These are phyloP conservation scores for Pisolithus microcarpus DNA, from an alignment of 768 basidiomycete species.

Conservation along the genomic window DNA sequence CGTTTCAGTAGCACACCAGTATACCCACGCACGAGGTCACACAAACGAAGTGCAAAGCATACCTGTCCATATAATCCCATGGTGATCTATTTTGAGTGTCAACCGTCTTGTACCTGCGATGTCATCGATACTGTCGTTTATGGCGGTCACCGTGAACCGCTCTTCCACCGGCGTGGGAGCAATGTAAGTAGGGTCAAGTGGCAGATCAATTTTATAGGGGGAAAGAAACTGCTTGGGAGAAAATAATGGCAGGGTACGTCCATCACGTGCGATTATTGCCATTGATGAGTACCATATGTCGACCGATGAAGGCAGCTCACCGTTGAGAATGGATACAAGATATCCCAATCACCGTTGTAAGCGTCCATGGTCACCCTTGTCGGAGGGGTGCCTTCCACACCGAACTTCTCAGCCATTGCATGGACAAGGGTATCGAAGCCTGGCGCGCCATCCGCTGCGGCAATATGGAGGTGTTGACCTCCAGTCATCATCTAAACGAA, in stretches of 20 bases:
- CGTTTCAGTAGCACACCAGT: not conserved
- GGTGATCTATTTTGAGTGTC: conserved; percentile 65
- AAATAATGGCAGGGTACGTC: not conserved
- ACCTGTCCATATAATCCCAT: conserved; percentile 85
- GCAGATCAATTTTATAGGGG: conserved; percentile 71
- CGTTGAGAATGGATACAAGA: conserved; percentile 72
- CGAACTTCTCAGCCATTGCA: conserved; percentile 56
- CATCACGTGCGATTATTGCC: too few relatives aligned
- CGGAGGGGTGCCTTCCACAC: conserved; percentile 34
- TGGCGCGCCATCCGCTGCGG: conserved; percentile 75
- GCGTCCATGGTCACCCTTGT: conserved; percentile 58
- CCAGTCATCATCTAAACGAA: conserved; percentile 54
- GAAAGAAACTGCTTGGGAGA: conserved; percentile 59
- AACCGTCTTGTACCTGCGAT: conserved; percentile 60
- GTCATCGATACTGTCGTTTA: conserved; percentile 49
- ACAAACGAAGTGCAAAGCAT: conserved; percentile 9
- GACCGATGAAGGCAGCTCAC: conserved; percentile 30
- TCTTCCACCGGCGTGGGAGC: conserved; percentile 41
- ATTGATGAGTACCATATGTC: not conserved
- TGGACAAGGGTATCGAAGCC: conserved; percentile 59
- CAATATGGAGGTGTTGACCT: conserved; percentile 73
- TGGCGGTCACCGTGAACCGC: conserved; percentile 48
- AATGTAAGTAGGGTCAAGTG: conserved; percentile 39
- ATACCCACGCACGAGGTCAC: not conserved
- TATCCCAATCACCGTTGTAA: conserved; percentile 84